phyloP scores from a whole-genome alignment of 2,329 filamentous ascomycete genomes.

The Botrytis galanthina region DNA sequence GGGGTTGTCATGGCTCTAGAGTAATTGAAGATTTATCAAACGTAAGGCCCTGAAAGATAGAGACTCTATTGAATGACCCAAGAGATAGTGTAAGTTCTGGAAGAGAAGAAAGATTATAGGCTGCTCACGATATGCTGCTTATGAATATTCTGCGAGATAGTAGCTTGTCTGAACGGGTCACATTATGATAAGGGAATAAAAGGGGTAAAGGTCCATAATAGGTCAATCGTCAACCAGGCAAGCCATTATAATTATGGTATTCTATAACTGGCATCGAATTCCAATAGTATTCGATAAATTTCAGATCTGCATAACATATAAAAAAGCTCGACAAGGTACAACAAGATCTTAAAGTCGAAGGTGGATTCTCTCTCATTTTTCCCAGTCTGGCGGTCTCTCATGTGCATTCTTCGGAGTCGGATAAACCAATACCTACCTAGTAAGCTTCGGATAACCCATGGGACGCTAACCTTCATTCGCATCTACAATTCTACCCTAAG shows the following conservation, averaged over 20 bases:
- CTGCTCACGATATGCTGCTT: neutral
- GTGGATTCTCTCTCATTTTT: neutral
- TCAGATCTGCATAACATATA: neutral
- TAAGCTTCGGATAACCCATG: neutral
- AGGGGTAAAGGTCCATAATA: neutral
- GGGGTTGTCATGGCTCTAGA: neutral
- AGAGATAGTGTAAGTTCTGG: too few species aligned
- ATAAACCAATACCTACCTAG: neutral
- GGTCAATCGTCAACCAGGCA: neutral
- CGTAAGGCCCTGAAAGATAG: neutral
- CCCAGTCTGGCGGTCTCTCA: neutral
- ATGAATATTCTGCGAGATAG: neutral
- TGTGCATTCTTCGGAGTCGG: neutral
- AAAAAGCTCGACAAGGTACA: neutral
- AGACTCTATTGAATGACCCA: neutral
- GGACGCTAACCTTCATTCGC: conserved; percentile 8
- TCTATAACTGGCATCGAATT: neutral
- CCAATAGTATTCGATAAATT: neutral
- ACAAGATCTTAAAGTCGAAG: neutral
- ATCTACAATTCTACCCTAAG: neutral
- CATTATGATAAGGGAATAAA: neutral
- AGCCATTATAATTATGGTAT: neutral
- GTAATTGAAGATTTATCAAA: neutral
- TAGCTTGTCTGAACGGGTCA: neutral
- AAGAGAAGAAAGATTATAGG: neutral